Conservation (phyloP, 2,329 filamentous ascomycete species). For the Sclerotinia glacialis region DNA sequence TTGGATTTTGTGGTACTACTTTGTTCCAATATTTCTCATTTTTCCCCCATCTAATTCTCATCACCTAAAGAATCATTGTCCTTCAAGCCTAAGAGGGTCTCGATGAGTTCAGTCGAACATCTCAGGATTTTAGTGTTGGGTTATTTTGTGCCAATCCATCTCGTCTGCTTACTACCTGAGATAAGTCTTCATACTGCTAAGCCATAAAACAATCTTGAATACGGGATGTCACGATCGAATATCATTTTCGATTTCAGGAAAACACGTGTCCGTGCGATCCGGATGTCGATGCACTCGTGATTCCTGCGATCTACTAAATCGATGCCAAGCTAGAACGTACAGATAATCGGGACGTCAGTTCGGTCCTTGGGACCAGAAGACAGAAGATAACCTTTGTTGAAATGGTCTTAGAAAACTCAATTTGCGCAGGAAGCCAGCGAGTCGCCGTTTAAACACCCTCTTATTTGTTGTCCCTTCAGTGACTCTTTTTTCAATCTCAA, state of each 20-base stretch:
- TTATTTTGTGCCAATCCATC: background rate
- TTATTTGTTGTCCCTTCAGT: background rate
- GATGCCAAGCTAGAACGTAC: background rate
- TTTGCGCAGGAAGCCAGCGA: background rate
- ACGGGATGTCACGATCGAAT: background rate
- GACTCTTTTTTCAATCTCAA: background rate
- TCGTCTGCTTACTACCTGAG: background rate
- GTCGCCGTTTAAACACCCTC: background rate
- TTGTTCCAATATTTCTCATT: conserved; percentile 3
- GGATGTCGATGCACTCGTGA: background rate
- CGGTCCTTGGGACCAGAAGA: background rate
- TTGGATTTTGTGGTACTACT: conserved; percentile 3
- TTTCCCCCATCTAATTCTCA: background rate
- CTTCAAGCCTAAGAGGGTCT: background rate
- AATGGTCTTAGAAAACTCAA: too few species aligned
- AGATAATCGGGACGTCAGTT: background rate
- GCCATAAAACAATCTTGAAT: background rate
- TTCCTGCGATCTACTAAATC: background rate
- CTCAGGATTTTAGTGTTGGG: background rate
- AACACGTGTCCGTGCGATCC: background rate
- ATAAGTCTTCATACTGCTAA: background rate
- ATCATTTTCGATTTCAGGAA: background rate
- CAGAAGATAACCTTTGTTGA: background rate
- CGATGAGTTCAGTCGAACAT: background rate
- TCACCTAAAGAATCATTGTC: background rate